These are phyloP conservation scores for Gentiana dahurica DNA, from an alignment of 257 asterid genomes.

Conservation along the genomic window DNA sequence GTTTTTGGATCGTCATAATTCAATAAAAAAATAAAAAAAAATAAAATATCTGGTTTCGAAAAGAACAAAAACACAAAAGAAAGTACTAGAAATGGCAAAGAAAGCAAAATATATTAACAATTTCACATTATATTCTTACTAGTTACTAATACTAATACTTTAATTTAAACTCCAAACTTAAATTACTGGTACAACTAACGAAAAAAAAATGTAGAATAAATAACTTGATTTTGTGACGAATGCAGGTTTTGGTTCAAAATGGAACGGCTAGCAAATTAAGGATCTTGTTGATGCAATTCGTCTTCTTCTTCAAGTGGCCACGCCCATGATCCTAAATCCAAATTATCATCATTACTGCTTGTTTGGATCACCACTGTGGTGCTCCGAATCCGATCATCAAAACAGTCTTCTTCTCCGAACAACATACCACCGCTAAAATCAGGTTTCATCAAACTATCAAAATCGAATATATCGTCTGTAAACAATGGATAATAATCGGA, in stretches of 20 bases:
- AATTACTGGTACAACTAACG: too few relatives aligned
- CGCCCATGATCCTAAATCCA: constrained; percentile 28
- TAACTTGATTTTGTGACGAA: too few relatives aligned
- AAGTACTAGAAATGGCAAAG: too few relatives aligned
- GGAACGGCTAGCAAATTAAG: constrained; percentile 34
- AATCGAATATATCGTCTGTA: constrained; percentile 30
- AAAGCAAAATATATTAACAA: too few relatives aligned
- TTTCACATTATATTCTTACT: too few relatives aligned
- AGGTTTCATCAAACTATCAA: constrained; percentile 25
- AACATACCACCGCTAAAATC: constrained; percentile 21
- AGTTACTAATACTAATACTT: too few relatives aligned
- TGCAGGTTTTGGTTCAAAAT: constrained; percentile 1
- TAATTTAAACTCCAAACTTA: too few relatives aligned
- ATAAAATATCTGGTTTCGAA: too few relatives aligned
- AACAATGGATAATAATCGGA: constrained; percentile 31
- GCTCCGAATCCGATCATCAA: constrained; percentile 21
- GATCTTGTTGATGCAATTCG: constrained; percentile 77
- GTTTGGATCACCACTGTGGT: not conserved
- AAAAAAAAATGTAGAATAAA: too few relatives aligned
- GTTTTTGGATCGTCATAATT: too few relatives aligned
- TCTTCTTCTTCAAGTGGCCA: constrained; percentile 27
- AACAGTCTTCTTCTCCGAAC: constrained; percentile 34
- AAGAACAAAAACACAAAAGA: too few relatives aligned
- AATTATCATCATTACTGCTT: constrained; percentile 25
- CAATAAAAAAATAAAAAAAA: too few relatives aligned